Conservation (phyloP, 1,284 basidiomycete species). For the Ceratobasidium sp. region DNA sequence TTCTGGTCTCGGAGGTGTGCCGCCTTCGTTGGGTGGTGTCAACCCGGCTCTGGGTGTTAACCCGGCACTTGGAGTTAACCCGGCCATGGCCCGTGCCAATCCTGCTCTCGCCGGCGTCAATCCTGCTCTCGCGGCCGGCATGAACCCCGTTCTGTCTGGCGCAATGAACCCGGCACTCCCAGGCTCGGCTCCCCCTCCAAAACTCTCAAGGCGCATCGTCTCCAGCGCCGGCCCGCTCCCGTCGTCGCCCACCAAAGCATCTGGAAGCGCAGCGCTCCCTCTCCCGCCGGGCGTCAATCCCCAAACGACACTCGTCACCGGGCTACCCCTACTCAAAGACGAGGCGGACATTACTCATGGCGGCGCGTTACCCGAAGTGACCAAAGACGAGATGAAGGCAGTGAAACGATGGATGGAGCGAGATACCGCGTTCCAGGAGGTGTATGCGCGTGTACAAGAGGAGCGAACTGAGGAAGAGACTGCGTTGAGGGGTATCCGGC, state of each 20-base stretch:
- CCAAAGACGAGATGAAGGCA: slow-evolving; percentile 62
- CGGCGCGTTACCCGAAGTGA: slow-evolving; percentile 69
- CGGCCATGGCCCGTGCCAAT: slow-evolving; percentile 27
- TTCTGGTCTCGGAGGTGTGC: background rate
- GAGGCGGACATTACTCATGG: slow-evolving; percentile 64
- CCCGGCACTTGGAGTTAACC: slow-evolving; percentile 24
- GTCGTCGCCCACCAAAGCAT: slow-evolving; percentile 54
- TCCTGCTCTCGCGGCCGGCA: slow-evolving; percentile 44
- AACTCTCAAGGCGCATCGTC: slow-evolving; percentile 50
- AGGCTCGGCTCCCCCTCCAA: slow-evolving; percentile 37
- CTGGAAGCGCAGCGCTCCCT: slow-evolving; percentile 58
- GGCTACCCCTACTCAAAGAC: slow-evolving; percentile 67
- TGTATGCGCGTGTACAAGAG: slow-evolving; percentile 56
- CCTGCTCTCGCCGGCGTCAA: slow-evolving; percentile 34
- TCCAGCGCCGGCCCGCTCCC: slow-evolving; percentile 53
- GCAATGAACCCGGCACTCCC: slow-evolving; percentile 25
- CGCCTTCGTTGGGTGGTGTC: background rate
- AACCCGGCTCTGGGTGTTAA: slow-evolving; percentile 25
- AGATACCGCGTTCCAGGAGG: slow-evolving; percentile 65
- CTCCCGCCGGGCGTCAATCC: slow-evolving; percentile 67
- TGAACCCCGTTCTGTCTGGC: slow-evolving; percentile 46
- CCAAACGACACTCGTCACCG: slow-evolving; percentile 73
- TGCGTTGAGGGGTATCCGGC: slow-evolving; percentile 55
- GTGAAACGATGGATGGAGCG: slow-evolving; percentile 68
- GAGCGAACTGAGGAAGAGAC: slow-evolving; percentile 57